Percentiles rank a stretch among this genome's conserved stretches.
phyloP scores from a whole-genome alignment of 2,329 filamentous ascomycete genomes.

The Phialocephala sp. region DNA sequence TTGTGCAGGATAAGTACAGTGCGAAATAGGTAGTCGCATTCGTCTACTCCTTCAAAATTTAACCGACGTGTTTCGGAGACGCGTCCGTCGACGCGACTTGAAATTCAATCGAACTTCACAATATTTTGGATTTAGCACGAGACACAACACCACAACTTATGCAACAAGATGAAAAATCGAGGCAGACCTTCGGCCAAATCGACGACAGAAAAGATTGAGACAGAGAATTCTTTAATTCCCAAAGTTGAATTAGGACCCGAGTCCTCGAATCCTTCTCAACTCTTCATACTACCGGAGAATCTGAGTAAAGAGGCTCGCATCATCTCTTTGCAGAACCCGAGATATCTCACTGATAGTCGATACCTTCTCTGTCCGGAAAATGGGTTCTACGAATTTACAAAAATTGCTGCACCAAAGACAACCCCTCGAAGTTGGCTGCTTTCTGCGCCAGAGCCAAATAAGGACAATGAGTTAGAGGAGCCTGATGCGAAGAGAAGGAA shows the following conservation, averaged over 20 bases:
- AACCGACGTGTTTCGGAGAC: constrained; percentile 18
- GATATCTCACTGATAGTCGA: constrained; percentile 58
- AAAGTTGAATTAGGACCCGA: constrained; percentile 42
- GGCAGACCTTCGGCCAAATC: constrained; percentile 36
- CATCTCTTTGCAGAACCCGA: constrained; percentile 64
- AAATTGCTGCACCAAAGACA: constrained; percentile 57
- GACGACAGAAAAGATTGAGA: constrained; percentile 26
- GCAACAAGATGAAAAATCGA: constrained; percentile 39
- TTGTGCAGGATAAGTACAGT: background rate
- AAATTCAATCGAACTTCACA: background rate
- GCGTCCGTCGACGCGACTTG: constrained; percentile 20
- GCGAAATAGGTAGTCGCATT: background rate
- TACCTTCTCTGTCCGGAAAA: constrained; percentile 67
- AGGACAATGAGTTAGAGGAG: constrained; percentile 32
- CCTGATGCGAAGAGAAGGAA: constrained; percentile 31
- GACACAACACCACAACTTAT: background rate
- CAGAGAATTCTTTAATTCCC: constrained; percentile 36
- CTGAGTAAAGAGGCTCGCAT: constrained; percentile 61
- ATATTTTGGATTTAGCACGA: background rate
- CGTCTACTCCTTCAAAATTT: constrained; percentile 4
- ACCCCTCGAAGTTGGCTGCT: constrained; percentile 68
- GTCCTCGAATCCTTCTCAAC: constrained; percentile 52
- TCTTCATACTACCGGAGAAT: constrained; percentile 67
- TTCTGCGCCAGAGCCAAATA: constrained; percentile 20
- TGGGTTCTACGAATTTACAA: constrained; percentile 70